These are phyloP conservation scores for Saccharum hybrid DNA, from an alignment of 202 grass and related monocot genomes.

Conservation along the genomic window DNA sequence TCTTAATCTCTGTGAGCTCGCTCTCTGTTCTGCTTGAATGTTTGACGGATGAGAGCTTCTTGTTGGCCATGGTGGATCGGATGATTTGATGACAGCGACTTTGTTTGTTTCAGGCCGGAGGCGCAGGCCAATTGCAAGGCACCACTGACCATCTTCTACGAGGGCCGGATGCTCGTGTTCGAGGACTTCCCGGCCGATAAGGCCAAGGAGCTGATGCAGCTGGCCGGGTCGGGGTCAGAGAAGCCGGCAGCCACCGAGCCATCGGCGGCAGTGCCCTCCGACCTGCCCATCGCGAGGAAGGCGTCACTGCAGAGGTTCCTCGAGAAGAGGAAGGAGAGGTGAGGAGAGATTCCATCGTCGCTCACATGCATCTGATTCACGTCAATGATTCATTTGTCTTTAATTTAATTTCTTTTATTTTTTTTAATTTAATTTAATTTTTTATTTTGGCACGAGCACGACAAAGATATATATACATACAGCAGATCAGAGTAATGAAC, in stretches of 20 bases:
- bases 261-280: neutral
- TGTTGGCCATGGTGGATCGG: too few relatives aligned
- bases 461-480: too few relatives aligned
- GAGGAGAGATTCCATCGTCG: neutral
- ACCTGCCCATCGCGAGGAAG: slow-evolving; percentile 75
- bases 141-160: slow-evolving; percentile 63
- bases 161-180: slow-evolving; percentile 64
- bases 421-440: too few relatives aligned
- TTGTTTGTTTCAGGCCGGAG: neutral
- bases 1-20: too few relatives aligned
- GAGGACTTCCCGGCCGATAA: slow-evolving; percentile 65
- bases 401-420: too few relatives aligned
- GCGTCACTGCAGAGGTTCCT: slow-evolving; percentile 67
- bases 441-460: too few relatives aligned
- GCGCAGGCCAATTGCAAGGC: too few relatives aligned
- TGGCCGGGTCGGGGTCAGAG: neutral
- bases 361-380: neutral
- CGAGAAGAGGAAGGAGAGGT: slow-evolving; percentile 84
- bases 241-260: neutral
- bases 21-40: too few relatives aligned
- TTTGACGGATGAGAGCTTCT: too few relatives aligned
- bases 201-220: slow-evolving; percentile 47
- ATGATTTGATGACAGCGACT: neutral
- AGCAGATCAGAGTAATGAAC: too few relatives aligned
- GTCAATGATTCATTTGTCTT: too few relatives aligned